phyloP scores from a whole-genome alignment of 2,329 filamentous ascomycete genomes.

The Fusarium penzigii region DNA sequence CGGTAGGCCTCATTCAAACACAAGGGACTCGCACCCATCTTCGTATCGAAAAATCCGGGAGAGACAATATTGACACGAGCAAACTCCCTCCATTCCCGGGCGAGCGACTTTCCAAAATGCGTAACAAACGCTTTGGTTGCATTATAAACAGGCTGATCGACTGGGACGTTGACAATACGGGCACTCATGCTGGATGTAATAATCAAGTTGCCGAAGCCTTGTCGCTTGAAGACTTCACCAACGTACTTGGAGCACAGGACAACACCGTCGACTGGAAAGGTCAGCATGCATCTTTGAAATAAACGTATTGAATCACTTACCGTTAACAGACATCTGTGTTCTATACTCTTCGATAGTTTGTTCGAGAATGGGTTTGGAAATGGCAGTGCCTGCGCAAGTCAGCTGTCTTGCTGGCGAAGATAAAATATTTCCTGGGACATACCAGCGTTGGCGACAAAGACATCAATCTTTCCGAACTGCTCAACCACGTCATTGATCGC shows the following conservation, averaged over 20 bases:
- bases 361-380: conserved; percentile 57
- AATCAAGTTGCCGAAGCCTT: conserved; percentile 50
- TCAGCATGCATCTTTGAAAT: neutral
- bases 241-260: conserved; percentile 45
- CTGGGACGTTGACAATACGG: conserved; percentile 51
- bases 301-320: conserved; percentile 29
- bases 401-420: conserved; percentile 40
- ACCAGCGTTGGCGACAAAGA: conserved; percentile 30
- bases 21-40: conserved; percentile 47
- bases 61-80: conserved; percentile 56
- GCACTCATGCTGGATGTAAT: conserved; percentile 52
- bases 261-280: conserved; percentile 46
- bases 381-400: conserved; percentile 43
- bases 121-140: conserved; percentile 54
- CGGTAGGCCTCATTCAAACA: conserved; percentile 48
- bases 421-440: conserved; percentile 26
- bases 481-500: conserved; percentile 12
- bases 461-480: conserved; percentile 28
- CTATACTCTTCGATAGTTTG: conserved; percentile 52
- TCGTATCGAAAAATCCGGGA: conserved; percentile 51
- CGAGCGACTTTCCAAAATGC: conserved; percentile 55
- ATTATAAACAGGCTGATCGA: conserved; percentile 58
- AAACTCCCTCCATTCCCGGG: conserved; percentile 57
- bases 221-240: conserved; percentile 44
- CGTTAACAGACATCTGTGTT: conserved; percentile 54